Evolutionary conservation across 352 stramenopile genomes (phyloP).

Genomic region (Phytopythium chamaehyphon): DNA sequence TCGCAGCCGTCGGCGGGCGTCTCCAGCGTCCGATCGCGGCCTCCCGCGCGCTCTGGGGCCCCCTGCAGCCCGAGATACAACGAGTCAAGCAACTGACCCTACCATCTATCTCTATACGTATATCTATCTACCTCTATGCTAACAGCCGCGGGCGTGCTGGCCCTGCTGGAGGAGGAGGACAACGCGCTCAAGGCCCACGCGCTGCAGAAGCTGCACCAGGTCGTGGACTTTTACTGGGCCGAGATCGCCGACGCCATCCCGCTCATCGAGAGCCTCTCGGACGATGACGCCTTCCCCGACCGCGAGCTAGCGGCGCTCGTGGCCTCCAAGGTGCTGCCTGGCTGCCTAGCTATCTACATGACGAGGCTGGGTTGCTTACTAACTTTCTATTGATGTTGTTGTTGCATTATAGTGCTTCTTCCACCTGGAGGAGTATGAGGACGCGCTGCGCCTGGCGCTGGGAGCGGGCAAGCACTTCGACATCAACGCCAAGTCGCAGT

Average conservation of each 20-base stretch:
- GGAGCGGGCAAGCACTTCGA: constrained; percentile 95
- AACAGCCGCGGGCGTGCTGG: constrained; percentile 82
- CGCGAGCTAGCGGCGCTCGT: constrained; percentile 90
- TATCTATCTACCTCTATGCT: not conserved
- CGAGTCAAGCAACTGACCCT: too few species aligned
- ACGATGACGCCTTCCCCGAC: constrained; percentile 90
- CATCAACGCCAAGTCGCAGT: constrained; percentile 90
- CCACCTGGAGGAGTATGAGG: constrained; percentile 97
- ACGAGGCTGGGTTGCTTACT: too few species aligned
- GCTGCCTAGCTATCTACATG: too few species aligned
- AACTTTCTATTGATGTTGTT: too few species aligned
- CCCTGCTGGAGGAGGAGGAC: constrained; percentile 91
- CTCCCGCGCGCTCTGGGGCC: too few species aligned
- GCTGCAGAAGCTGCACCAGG: constrained; percentile 88
- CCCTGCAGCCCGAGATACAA: too few species aligned
- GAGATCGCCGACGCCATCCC: constrained; percentile 91
- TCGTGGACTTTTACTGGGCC: constrained; percentile 94
- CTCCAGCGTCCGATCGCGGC: not conserved
- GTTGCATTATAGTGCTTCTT: constrained; percentile 96
- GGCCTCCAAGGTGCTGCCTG: constrained; percentile 71
- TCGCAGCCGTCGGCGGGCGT: too few species aligned
- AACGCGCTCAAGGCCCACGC: constrained; percentile 88
- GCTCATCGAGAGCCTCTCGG: constrained; percentile 92
- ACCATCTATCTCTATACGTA: not conserved
- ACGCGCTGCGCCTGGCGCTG: constrained; percentile 93